phyloP scores from a whole-genome alignment of 768 basidiomycete genomes.

The Suillus ampliporus region DNA sequence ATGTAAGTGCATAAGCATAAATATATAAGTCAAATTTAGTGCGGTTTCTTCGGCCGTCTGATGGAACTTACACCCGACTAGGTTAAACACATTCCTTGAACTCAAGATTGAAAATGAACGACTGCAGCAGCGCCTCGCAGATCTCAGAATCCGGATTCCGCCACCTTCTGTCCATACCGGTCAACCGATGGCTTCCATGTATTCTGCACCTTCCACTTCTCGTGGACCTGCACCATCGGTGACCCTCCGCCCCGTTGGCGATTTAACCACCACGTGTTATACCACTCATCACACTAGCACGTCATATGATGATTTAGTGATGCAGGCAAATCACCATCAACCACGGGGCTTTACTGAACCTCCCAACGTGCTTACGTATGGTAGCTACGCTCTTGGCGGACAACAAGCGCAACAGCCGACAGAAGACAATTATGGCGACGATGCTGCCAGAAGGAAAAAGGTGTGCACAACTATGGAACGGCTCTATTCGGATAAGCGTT shows the following conservation, averaged over 20 bases:
- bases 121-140: constrained; percentile 63
- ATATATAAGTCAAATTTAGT: constrained; percentile 9
- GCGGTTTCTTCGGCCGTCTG: constrained; percentile 1
- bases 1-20: constrained; percentile 50
- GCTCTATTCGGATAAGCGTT: not conserved
- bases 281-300: constrained; percentile 18
- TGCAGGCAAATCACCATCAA: constrained; percentile 16
- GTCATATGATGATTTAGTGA: constrained; percentile 24
- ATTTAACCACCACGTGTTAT: constrained; percentile 21
- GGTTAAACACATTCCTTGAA: constrained; percentile 78
- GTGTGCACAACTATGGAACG: constrained; percentile 37
- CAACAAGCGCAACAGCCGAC: constrained; percentile 11
- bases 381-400: constrained; percentile 19
- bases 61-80: constrained; percentile 28
- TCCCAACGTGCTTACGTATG: constrained; percentile 21
- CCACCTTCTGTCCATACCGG: constrained; percentile 23
- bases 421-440: constrained; percentile 54
- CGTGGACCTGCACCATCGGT: constrained; percentile 27
- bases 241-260: constrained; percentile 16
- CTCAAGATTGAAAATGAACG: constrained; percentile 89
- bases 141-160: constrained; percentile 40
- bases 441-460: constrained; percentile 68
- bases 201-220: constrained; percentile 30
- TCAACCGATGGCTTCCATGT: constrained; percentile 29
- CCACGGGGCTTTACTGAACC: constrained; percentile 26